Percentiles rank a stretch among this genome's conserved stretches.
These are phyloP conservation scores for Zizania latifolia DNA, from an alignment of 176 grass and related monocot genomes.

Conservation along the genomic window DNA sequence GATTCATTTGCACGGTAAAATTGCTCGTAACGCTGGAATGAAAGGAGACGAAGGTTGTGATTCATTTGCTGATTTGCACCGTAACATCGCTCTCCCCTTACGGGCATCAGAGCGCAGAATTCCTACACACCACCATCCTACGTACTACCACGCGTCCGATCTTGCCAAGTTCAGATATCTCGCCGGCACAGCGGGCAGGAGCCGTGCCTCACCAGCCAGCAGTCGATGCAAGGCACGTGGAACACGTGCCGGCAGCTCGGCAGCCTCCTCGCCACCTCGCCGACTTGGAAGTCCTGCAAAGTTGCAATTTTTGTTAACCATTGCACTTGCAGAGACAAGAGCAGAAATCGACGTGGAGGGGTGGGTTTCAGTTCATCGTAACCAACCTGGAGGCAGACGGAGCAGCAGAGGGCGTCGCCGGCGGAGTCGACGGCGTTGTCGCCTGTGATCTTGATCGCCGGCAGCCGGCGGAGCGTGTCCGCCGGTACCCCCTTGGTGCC, in stretches of 20 bases:
- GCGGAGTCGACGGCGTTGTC: conserved; percentile 39
- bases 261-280: conserved; percentile 53
- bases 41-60: no score
- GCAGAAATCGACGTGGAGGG: no score
- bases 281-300: conserved; percentile 57
- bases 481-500: conserved; percentile 34
- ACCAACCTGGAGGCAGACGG: conserved; percentile 76
- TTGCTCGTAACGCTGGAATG: no score
- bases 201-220: conserved; percentile 67
- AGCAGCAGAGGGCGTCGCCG: conserved; percentile 65
- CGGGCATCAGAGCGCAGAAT: background rate
- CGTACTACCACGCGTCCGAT: background rate
- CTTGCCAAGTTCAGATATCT: conserved; percentile 34
- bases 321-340: background rate
- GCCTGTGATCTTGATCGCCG: conserved; percentile 40
- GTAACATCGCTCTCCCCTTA: no score
- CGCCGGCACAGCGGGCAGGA: conserved; percentile 83
- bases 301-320: no score
- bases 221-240: conserved; percentile 73
- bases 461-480: conserved; percentile 43
- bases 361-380: no score
- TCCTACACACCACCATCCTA: background rate
- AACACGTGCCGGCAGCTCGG: conserved; percentile 60
- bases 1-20: no score
- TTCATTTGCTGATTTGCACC: no score